Evolutionary conservation across 1,139 yeast genomes (phyloP).

Genomic region (Chernovozyma sophiae-reginae): DNA sequence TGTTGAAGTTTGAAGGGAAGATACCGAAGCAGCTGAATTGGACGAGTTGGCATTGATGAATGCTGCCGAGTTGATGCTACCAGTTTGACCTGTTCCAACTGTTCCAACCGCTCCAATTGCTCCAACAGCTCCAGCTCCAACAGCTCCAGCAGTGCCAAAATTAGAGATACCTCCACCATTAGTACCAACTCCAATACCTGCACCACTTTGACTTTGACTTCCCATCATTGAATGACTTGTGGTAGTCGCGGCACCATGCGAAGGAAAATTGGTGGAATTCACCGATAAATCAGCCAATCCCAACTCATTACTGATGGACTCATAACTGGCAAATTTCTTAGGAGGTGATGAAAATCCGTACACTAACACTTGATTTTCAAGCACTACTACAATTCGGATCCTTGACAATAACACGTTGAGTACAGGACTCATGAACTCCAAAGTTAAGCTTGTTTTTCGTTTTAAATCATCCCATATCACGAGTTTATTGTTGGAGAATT

Average conservation of each 20-base stretch:
- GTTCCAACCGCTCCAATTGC: no score
- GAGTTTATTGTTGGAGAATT: slow-evolving; percentile 70
- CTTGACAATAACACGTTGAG: slow-evolving; percentile 72
- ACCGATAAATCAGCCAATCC: slow-evolving; percentile 68
- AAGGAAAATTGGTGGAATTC: slow-evolving; percentile 12
- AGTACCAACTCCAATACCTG: background rate
- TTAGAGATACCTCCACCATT: background rate
- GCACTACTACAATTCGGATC: slow-evolving; percentile 67
- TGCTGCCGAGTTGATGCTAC: no score
- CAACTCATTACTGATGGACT: slow-evolving; percentile 61
- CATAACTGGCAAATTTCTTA: slow-evolving; percentile 61
- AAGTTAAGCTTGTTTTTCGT: slow-evolving; percentile 64
- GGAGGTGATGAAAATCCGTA: slow-evolving; percentile 84
- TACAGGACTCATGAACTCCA: slow-evolving; percentile 75
- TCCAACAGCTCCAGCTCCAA: background rate
- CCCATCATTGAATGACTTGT: background rate
- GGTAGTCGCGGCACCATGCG: slow-evolving; percentile 3
- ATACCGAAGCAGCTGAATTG: background rate
- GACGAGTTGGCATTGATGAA: background rate
- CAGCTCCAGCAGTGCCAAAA: background rate
- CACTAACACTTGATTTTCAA: slow-evolving; percentile 63
- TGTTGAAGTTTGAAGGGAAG: background rate
- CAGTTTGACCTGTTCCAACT: no score
- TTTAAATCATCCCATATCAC: slow-evolving; percentile 91
- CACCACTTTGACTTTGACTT: no score